Conservation (phyloP, 1,139 yeast species). For the Spathaspora sp. region DNA sequence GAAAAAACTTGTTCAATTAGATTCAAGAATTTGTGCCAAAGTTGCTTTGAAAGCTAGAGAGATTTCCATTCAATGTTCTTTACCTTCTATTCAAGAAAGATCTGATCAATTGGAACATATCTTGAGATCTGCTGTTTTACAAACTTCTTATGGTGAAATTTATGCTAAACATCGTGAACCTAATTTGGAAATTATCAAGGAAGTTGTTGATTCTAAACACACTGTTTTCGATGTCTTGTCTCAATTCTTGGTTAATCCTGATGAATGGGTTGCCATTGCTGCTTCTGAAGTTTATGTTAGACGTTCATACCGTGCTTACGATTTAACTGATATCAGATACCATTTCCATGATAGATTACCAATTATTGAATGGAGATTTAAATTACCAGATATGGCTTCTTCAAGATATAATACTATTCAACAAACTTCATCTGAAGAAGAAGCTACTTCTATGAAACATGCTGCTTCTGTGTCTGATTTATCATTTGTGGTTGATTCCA, state of each 20-base stretch:
- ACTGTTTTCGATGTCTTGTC: conserved; percentile 94
- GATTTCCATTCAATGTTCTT: conserved; percentile 90
- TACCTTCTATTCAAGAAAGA: conserved; percentile 94
- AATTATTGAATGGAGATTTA: conserved; percentile 86
- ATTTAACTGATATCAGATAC: conserved; percentile 73
- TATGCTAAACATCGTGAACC: conserved; percentile 79
- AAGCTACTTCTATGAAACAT: conserved; percentile 58
- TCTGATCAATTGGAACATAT: conserved; percentile 97
- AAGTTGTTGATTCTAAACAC: conserved; percentile 93
- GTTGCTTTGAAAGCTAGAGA: conserved; percentile 97
- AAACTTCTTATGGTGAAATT: conserved; percentile 84
- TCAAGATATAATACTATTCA: conserved; percentile 72
- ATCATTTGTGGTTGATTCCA: conserved; percentile 74
- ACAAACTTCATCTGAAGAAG: conserved; percentile 40
- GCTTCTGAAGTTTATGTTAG: conserved; percentile 96
- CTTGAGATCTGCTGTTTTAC: conserved; percentile 86
- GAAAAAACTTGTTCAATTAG: conserved; percentile 80
- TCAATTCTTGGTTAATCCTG: conserved; percentile 81
- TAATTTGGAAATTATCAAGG: conserved; percentile 73
- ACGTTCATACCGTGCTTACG: conserved; percentile 96
- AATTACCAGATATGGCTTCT: conserved; percentile 67
- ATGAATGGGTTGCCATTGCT: conserved; percentile 89
- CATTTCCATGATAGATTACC: conserved; percentile 62
- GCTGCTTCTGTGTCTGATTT: conserved; percentile 92
- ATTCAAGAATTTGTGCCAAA: conserved; percentile 85